Evolutionary conservation across 2,329 filamentous ascomycete genomes (phyloP).

Genomic region (Magnaporthiopsis rhizophila): DNA sequence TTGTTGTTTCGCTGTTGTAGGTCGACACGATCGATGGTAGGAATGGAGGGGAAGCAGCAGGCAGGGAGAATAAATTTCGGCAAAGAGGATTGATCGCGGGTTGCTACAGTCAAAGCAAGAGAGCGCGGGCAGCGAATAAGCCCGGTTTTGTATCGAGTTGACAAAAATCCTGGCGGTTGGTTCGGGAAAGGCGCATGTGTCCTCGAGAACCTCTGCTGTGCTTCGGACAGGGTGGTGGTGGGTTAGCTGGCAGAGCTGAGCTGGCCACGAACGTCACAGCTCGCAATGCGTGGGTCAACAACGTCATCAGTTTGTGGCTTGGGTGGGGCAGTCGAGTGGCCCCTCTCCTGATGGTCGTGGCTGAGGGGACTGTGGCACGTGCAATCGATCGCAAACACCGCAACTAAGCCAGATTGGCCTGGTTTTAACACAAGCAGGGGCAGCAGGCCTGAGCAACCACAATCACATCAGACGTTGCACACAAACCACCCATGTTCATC

Average conservation of each 20-base stretch:
- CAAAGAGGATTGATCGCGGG: no score
- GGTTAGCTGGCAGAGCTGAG: background rate
- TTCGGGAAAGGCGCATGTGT: background rate
- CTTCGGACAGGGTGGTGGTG: background rate
- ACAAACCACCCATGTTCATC: background rate
- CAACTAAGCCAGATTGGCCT: background rate
- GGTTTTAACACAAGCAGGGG: background rate
- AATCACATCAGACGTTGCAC: no score
- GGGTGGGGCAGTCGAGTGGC: background rate
- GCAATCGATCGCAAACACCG: background rate
- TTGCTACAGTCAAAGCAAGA: background rate
- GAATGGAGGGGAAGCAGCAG: background rate
- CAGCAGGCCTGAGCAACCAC: background rate
- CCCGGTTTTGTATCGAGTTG: background rate
- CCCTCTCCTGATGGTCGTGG: background rate
- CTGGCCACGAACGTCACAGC: slow-evolving; percentile 2
- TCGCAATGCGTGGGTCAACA: slow-evolving; percentile 1
- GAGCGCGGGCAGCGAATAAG: background rate
- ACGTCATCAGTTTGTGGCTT: slow-evolving; percentile 3
- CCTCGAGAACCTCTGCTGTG: background rate
- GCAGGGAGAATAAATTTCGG: background rate
- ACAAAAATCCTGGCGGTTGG: background rate
- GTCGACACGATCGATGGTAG: background rate
- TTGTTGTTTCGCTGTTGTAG: background rate
- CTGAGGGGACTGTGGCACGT: background rate